Percentiles rank a stretch among this genome's conserved stretches.
Conservation (phyloP, 345 rosid genomes). For the Melaleuca alternifolia region DNA sequence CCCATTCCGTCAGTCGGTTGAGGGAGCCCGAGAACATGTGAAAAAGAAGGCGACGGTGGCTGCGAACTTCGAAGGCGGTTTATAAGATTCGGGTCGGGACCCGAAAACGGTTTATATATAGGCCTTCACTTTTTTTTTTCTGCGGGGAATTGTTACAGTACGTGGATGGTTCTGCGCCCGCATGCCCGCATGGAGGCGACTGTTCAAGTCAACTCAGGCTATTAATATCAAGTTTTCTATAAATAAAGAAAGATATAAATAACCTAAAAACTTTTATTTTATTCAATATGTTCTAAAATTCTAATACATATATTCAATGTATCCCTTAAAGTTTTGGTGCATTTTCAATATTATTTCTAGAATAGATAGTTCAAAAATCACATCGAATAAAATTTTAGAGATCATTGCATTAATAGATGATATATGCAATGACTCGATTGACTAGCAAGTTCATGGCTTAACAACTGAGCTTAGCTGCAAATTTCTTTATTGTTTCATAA, state of each 20-base stretch:
- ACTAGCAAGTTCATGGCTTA: neutral
- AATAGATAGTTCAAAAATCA: no score
- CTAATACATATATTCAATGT: no score
- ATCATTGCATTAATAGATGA: no score
- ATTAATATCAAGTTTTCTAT: no score
- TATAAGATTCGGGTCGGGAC: neutral
- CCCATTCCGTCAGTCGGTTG: conserved; percentile 8
- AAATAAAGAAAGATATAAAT: no score
- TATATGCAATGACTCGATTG: neutral
- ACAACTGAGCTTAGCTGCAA: neutral
- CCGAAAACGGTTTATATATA: neutral
- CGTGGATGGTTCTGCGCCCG: neutral
- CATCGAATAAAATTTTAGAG: no score
- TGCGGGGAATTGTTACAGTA: neutral
- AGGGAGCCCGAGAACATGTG: neutral
- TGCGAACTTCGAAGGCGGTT: neutral
- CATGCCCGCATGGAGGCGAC: neutral
- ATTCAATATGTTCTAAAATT: no score
- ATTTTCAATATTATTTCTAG: no score
- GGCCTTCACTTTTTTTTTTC: neutral
- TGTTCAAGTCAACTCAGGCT: neutral
- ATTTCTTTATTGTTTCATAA: neutral
- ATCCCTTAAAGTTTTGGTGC: no score
- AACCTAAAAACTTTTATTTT: no score
- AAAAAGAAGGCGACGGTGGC: neutral